A percentile compares a stretch with the other conserved stretches of the same genome.
Evolutionary conservation across 495 filamentous ascomycete species (phyloP).

Genomic region (Evansstolkia leycettana): DNA sequence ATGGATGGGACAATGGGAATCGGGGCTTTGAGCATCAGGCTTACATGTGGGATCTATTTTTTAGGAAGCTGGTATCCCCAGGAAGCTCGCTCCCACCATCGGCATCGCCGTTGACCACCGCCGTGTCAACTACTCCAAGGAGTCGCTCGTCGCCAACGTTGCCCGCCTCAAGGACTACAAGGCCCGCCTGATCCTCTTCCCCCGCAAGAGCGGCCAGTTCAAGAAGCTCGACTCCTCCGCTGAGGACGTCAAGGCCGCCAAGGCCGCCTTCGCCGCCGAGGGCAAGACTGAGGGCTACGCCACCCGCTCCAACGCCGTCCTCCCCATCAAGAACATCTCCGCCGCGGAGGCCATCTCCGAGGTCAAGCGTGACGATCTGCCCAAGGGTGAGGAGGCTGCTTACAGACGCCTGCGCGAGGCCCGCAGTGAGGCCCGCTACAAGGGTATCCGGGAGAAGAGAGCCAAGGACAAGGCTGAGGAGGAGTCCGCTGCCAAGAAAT

Average conservation of each 20-base stretch:
- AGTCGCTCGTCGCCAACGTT: slow-evolving; percentile 86
- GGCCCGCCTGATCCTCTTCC: slow-evolving; percentile 91
- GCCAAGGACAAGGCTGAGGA: slow-evolving; percentile 86
- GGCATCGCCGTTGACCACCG: slow-evolving; percentile 95
- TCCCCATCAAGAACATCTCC: slow-evolving; percentile 60
- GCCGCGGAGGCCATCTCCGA: slow-evolving; percentile 51
- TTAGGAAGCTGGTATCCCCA: slow-evolving; percentile 89
- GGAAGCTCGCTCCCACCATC: slow-evolving; percentile 85
- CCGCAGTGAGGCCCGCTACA: slow-evolving; percentile 68
- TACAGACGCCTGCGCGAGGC: slow-evolving; percentile 78
- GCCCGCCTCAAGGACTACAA: slow-evolving; percentile 93
- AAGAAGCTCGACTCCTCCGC: slow-evolving; percentile 81
- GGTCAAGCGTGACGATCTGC: slow-evolving; percentile 70
- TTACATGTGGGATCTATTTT: slow-evolving; percentile 7
- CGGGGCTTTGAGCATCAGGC: slow-evolving; percentile 1
- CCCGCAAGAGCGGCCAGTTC: slow-evolving; percentile 81
- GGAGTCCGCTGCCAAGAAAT: slow-evolving; percentile 81
- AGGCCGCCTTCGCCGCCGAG: slow-evolving; percentile 36
- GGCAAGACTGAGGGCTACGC: slow-evolving; percentile 44
- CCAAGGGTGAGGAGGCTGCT: slow-evolving; percentile 67
- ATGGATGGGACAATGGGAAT: not conserved
- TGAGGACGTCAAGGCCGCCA: slow-evolving; percentile 69
- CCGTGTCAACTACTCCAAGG: slow-evolving; percentile 90
- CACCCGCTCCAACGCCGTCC: slow-evolving; percentile 38
- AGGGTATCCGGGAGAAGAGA: slow-evolving; percentile 85